Evolutionary conservation across 352 stramenopile species (phyloP), one percentile per base, ranked within the genome.

Genomic region (Globisporangium okanoganense): DNA sequence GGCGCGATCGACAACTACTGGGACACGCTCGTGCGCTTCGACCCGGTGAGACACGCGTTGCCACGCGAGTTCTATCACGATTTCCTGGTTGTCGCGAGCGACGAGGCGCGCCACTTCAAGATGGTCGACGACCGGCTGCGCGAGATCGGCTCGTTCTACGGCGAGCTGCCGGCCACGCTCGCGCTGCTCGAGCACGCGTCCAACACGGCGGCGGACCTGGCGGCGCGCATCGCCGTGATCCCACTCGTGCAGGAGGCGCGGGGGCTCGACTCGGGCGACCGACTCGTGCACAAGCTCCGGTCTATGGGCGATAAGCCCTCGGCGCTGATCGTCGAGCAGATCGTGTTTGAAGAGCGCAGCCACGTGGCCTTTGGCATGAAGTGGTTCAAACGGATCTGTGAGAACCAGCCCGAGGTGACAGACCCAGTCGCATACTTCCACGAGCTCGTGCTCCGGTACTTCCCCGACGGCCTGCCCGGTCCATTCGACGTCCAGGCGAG

Each of bases 1-100:
- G 85, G 85, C 18, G 85, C 85, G 2, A 87, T 95, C 57, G 85
- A 95, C 65, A 95, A 95, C 57, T 95, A 95, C 64, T 93, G 83
- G 85, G 85, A 95, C 64, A 95, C 85, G 31, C 57, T 95, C 51
- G 82, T 91, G 51, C 85, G 85, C 31, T 95, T 93, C 52, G 77
- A 92, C 54, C 85, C 83, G 8, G 38, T 58, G 0, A 44, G 31
- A 25, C 77, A 88, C 48, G 36, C 73, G 7, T 52, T 93, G 18
- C 70, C 85, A 2, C 64, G 61, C 22, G 78, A 58, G 6, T 95
- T 92, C 58, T 95, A 92, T 54, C 64, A 81, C 38, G 85, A 95
- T 36, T 92, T 93, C 25, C 55, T 92, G 10, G 71, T 62, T 6
- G 83, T 93, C 20, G 83, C 82, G 44, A 75, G 70, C 29, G 85